Conservation (phyloP, 2,329 filamentous ascomycete genomes). For the Didymella keratinophila region DNA sequence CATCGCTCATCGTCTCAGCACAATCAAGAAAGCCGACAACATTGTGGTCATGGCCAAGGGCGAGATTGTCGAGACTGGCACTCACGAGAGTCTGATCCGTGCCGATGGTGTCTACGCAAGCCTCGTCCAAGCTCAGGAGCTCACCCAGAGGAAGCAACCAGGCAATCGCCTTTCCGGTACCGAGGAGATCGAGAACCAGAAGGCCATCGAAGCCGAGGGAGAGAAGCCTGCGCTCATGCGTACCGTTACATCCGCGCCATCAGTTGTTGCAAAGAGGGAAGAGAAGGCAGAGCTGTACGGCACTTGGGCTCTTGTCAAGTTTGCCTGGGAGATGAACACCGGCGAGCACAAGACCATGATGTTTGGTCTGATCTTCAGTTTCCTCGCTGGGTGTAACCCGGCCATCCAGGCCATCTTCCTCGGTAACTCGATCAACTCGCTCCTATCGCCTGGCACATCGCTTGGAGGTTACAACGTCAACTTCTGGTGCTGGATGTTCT, state of each 20-base stretch:
- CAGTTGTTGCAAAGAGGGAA: constrained; percentile 66
- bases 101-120: constrained; percentile 77
- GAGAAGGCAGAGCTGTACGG: constrained; percentile 40
- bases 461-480: constrained; percentile 72
- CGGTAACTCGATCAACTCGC: constrained; percentile 81
- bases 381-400: constrained; percentile 48
- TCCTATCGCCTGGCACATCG: constrained; percentile 67
- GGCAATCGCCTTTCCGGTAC: constrained; percentile 33
- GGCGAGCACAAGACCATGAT: constrained; percentile 50
- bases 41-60: constrained; percentile 93
- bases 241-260: constrained; percentile 56
- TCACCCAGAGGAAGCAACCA: constrained; percentile 38
- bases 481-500: constrained; percentile 49
- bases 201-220: constrained; percentile 31
- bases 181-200: constrained; percentile 22
- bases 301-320: constrained; percentile 55
- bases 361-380: constrained; percentile 51
- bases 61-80: constrained; percentile 90
- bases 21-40: constrained; percentile 92
- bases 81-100: constrained; percentile 79
- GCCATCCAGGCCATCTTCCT: constrained; percentile 73
- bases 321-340: constrained; percentile 43
- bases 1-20: constrained; percentile 94
- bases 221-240: constrained; percentile 41
- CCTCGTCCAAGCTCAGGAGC: constrained; percentile 84